Conservation (phyloP, 805 yeast species). For the Diddensiella transvaalensis region DNA sequence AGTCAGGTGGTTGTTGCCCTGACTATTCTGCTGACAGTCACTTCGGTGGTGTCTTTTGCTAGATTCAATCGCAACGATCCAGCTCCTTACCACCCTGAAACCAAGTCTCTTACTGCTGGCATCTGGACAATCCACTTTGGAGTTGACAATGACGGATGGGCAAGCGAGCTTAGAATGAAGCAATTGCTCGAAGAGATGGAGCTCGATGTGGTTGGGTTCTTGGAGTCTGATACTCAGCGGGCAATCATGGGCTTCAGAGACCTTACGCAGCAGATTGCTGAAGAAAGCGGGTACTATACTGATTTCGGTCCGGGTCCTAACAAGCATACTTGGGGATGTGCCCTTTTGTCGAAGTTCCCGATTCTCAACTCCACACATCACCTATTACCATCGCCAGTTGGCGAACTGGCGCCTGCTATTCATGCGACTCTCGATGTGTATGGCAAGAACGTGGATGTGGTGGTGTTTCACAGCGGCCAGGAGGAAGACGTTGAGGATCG, state of each 20-base stretch:
- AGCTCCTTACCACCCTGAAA: constrained; percentile 62
- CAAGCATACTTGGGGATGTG: constrained; percentile 98
- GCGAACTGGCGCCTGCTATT: constrained; percentile 97
- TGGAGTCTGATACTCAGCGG: constrained; percentile 92
- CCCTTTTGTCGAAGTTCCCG: constrained; percentile 89
- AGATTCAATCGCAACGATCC: constrained; percentile 62
- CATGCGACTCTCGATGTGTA: constrained; percentile 92
- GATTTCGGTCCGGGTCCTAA: constrained; percentile 98
- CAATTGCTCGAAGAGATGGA: constrained; percentile 80
- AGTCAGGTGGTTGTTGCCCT: constrained; percentile 28
- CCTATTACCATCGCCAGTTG: constrained; percentile 92
- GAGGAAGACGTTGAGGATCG: constrained; percentile 97
- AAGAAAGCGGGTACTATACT: constrained; percentile 88
- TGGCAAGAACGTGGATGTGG: constrained; percentile 82
- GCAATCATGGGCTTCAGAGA: constrained; percentile 95
- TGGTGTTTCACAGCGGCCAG: constrained; percentile 97
- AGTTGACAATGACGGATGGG: constrained; percentile 97
- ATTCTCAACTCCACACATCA: constrained; percentile 87
- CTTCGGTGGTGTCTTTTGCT: constrained; percentile 50
- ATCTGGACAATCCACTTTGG: constrained; percentile 99
- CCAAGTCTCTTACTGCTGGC: constrained; percentile 83
- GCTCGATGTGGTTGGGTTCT: constrained; percentile 82
- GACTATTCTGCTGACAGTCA: constrained; percentile 41
- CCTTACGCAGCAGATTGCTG: constrained; percentile 84
- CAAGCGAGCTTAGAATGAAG: constrained; percentile 85